Evolutionary conservation across 371 early-diverging fungal species (phyloP).

Genomic region (Apophysomyces variabilis): DNA sequence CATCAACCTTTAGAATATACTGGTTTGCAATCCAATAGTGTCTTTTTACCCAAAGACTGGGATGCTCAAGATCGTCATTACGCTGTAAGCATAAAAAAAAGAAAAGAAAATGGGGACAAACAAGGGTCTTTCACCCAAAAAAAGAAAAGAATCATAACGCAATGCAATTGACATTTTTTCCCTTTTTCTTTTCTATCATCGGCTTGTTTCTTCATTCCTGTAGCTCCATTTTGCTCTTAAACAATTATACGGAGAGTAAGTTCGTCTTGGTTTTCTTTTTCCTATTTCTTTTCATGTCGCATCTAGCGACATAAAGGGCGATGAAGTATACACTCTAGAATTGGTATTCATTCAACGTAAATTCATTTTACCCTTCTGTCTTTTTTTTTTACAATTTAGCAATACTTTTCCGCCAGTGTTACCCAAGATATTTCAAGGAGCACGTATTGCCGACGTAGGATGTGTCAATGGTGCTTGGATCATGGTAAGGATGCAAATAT

Average conservation of each 20-base stretch:
- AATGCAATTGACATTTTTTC: slow-evolving; percentile 2
- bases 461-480: slow-evolving; percentile 29
- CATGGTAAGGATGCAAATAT: slow-evolving; percentile 15
- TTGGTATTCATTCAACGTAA: no score
- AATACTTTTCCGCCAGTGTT: slow-evolving; percentile 16
- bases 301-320: slow-evolving; percentile 2
- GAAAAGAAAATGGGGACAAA: no score
- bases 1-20: slow-evolving; percentile 12
- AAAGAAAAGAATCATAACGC: no score
- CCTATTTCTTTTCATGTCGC: not conserved
- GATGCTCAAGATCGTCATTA: slow-evolving; percentile 22
- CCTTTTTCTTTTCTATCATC: not conserved
- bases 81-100: slow-evolving; percentile 16
- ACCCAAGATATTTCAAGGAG: slow-evolving; percentile 22
- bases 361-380: not conserved
- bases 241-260: slow-evolving; percentile 24
- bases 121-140: no score
- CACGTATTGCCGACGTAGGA: slow-evolving; percentile 28
- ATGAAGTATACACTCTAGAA: no score
- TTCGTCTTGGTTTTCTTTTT: not conserved
- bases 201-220: not conserved
- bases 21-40: slow-evolving; percentile 29
- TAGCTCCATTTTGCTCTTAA: slow-evolving; percentile 32
- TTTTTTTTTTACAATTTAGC: slow-evolving; percentile 10
- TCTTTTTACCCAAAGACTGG: slow-evolving; percentile 29